Conservation (phyloP, 2,329 filamentous ascomycete species). For the Hypoxylon sp. region DNA sequence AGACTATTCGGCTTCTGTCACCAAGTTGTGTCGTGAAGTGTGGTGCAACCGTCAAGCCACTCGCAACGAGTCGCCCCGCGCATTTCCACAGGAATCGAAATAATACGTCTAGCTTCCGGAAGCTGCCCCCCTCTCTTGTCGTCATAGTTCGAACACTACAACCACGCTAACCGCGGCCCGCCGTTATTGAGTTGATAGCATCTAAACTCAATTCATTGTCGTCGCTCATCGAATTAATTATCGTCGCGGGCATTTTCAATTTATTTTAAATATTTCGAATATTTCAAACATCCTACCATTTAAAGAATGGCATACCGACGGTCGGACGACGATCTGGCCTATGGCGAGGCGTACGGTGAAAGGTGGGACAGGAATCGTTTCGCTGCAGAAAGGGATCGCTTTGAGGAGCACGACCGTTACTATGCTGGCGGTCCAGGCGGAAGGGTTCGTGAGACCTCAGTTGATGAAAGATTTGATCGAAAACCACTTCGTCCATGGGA, state of each 20-base stretch:
- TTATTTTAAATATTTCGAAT: conserved; percentile 2
- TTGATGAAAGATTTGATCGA: conserved; percentile 66
- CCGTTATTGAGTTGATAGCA: conserved; percentile 24
- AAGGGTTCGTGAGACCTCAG: conserved; percentile 62
- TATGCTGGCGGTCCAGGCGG: conserved; percentile 58
- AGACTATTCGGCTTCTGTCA: conserved; percentile 8
- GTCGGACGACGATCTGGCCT: conserved; percentile 56
- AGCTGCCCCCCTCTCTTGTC: conserved; percentile 38
- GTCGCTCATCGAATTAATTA: conserved; percentile 2
- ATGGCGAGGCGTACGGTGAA: conserved; percentile 53
- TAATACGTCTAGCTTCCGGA: conserved; percentile 28
- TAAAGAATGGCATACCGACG: conserved; percentile 53
- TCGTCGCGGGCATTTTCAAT: conserved; percentile 6
- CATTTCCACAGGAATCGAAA: conserved; percentile 23
- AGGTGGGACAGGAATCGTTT: conserved; percentile 72
- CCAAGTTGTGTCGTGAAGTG: conserved; percentile 15
- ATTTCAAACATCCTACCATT: conserved; percentile 37
- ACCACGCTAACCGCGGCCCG: conserved; percentile 24
- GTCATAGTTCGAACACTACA: conserved; percentile 39
- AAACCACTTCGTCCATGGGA: conserved; percentile 62
- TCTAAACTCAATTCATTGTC: conserved; percentile 16
- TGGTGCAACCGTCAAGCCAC: conserved; percentile 35
- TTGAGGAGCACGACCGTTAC: conserved; percentile 68
- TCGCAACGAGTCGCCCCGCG: conserved; percentile 37
- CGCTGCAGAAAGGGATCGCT: conserved; percentile 66